Conservation (phyloP, 768 basidiomycete species). For the Lactarius vividus region DNA sequence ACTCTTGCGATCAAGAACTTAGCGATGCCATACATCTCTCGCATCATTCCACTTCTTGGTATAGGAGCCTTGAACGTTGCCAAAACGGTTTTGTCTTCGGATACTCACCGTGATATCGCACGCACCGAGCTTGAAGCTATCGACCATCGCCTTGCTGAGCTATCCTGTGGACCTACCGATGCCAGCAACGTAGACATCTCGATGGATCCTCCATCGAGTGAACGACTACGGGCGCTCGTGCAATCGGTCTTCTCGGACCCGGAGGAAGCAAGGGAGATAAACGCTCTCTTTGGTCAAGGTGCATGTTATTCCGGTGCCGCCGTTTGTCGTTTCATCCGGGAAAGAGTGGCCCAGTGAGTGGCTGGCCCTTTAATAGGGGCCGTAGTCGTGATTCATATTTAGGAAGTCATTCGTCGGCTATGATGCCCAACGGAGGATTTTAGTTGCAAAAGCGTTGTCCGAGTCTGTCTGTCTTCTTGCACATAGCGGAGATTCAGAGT, state of each 20-base stretch:
- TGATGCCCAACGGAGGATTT: slow-evolving; percentile 10
- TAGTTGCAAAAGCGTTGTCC: slow-evolving; percentile 12
- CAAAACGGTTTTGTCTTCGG: slow-evolving; percentile 16
- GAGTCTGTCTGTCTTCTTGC: slow-evolving; percentile 22
- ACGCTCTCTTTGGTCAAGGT: background rate
- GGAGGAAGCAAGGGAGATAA: slow-evolving; percentile 6
- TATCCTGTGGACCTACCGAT: slow-evolving; percentile 8
- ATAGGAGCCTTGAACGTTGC: slow-evolving; percentile 29
- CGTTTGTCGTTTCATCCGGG: slow-evolving; percentile 13
- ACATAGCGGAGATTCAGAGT: slow-evolving; percentile 22
- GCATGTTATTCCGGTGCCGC: background rate
- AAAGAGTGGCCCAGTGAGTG: slow-evolving; percentile 16
- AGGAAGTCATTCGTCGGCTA: slow-evolving; percentile 16
- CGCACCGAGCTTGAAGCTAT: slow-evolving; percentile 13
- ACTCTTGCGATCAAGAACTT: slow-evolving; percentile 28
- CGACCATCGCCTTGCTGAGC: slow-evolving; percentile 15
- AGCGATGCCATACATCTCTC: slow-evolving; percentile 35
- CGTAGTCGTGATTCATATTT: background rate
- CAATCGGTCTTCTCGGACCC: slow-evolving; percentile 15
- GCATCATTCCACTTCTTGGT: slow-evolving; percentile 35
- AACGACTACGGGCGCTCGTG: slow-evolving; percentile 10
- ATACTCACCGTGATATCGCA: slow-evolving; percentile 8
- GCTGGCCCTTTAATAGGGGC: background rate
- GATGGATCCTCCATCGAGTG: background rate
- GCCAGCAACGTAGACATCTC: background rate